Base-by-base conservation (phyloP, 2,329 filamentous ascomycete species). In the Pestalotiopsis fici region DNA sequence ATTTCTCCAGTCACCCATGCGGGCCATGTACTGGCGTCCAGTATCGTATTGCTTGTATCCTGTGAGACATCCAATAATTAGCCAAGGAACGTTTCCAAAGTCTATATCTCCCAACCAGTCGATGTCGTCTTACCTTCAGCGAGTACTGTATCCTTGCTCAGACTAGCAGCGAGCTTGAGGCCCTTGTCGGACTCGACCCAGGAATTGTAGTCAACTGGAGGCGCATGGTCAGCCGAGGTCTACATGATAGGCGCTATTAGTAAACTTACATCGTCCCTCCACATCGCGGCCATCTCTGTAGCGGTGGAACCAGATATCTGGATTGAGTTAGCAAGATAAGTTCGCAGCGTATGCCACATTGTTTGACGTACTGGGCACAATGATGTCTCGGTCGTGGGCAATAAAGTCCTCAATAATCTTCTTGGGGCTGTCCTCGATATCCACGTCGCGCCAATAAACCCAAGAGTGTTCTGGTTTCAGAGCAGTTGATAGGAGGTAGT, bases 381-480 rank as follows among this genome's bases (percentile, higher is more conserved):
- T 83, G 68, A 99, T 88, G 79, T 99, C 96, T 76, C 91, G 90
- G 79, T 99, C 93, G 76, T 98, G 96, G 23, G 93, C 93, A 74
- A 97, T 92, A 73, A 99, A 97, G 76, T 99, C 96, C 82, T 99
- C 95, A 39, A 99, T 85, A 69, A 99, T 97, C 76, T 88, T 91
- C 70, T 88, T 87, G 1, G 95, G 94, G 78, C 92, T 97, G 77
- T 99, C 95, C 59, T 93, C 90, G 74, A 99, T 98, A 79, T 99
- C 96, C 62, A 97, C 95, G 78, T 99, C 96, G 68, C 96, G 90
- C 96, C 96, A 99, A 80, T 98, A 98, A 9, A 98, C 95, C 96
- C 96, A 99, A 9, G 94, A 95, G 78, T 99, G 96, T 69, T 98
- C 94, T 0, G 94, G 90, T 83, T 97, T 97, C 74, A 99, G 78